Base-by-base conservation (phyloP, 202 grass and related monocot species). In the Eragrostis tef region DNA sequence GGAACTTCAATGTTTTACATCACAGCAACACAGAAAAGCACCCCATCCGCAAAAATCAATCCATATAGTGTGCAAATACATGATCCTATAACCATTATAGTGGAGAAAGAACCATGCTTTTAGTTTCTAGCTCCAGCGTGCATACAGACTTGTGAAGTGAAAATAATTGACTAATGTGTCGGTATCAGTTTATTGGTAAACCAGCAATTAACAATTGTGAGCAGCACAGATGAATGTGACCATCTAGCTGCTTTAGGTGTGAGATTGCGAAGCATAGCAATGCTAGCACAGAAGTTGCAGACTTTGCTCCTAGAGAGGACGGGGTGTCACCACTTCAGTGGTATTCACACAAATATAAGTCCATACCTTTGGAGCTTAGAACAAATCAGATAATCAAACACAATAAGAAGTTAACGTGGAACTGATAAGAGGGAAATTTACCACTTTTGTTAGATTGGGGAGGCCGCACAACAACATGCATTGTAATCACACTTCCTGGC, bases 391-490 rank as follows among this genome's bases (percentile, higher is more conserved):
- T 19, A n/a, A 86, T 60, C 66, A 85, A 73, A 71, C 8, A 67
- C 41, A 71, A 66, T 54, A 53, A 15, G 15, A 81, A 78, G 27
- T 41, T 65, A 41, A 59, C 43, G 69, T 51, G 64, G 49, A 50
- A 63, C 11, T 21, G 61, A 14, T 52, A 49, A 39, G 54, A 67
- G 52, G 22, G 63, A 46, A 77, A 68, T 59, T 43, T 92, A 90
- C 85, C 80, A 68, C 71, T 89, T 81, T 83, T 96, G 70, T 74
- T 82, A 65, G 77, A 50, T 80, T 90, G 93, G 25, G 88, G 88
- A 81, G 88, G 86, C 41, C 93, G 86, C 77, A 96, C 93, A 64
- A 96, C 90, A 65, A 96, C 88, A 89, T 96, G 93, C 90, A 96
- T 96, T 6, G 93, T 96, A 77, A 96, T 93, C 7, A 83, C 88